Evolutionary conservation across 2,329 filamentous ascomycete genomes (phyloP), one percentile per base, ranked within the genome.

Genomic region (Exophiala sp.): DNA sequence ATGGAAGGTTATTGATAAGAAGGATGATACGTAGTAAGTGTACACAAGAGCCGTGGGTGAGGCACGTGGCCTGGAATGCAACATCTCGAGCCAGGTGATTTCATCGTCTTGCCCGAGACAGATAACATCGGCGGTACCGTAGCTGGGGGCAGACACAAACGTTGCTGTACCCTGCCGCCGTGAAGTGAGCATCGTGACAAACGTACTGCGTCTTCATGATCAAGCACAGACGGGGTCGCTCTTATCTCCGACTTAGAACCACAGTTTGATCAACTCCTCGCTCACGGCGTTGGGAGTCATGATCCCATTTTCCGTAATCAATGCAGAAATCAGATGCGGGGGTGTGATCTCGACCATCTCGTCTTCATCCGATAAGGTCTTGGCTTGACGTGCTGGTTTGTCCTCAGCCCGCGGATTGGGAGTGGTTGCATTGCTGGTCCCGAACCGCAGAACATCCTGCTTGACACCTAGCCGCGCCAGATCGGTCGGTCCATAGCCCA

Each of bases 371-470:
- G 56, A 52, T 5, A 52, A 44, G 22, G 61, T 30, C 39, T 59
- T 47, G 19, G 60, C 59, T 8, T 63, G 24, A 10, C 10, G 6
- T 27, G 24, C 24, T 27, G 24, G 5, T 5, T 5, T 10, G 2
- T 16, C 47, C 35, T 38, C 34, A 4, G 24, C 60, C 19, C 24
- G 7, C 13, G 38, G n/a, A 8, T 24, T n/a, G 13, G 32, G 32
- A 23, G 6, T 13, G 38, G 4, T 23, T 4, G 38, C 2, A 68
- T 66, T 10, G 75, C 18, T 27, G 10, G 38, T 80, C 60, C 75
- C 76, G 66, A 93, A 94, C 42, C 87, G 80, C 52, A 93, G 75
- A 11, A 94, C 78, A 27, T 81, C 77, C 68, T 95, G 88, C 64
- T 85, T 79, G 58, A 95, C 82, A 52, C 83, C 81, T 68, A 95